Conservation (phyloP, 352 stramenopile genomes). For the Blastocystis sp. region DNA sequence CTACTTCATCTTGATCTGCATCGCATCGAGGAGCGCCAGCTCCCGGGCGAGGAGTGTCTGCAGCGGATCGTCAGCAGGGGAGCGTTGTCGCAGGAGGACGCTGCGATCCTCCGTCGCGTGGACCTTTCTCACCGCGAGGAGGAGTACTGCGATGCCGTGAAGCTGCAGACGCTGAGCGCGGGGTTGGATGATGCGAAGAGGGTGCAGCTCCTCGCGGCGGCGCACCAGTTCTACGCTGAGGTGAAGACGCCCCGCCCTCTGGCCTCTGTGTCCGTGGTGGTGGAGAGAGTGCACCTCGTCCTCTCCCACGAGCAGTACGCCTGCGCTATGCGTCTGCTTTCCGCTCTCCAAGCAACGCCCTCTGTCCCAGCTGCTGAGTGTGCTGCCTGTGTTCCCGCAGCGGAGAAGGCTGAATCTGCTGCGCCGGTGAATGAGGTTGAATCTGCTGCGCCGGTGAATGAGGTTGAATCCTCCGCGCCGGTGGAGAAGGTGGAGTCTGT, state of each 20-base stretch:
- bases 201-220: not conserved
- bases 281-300: slow-evolving; percentile 46
- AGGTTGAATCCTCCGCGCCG: too few relatives aligned
- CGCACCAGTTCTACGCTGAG: not conserved
- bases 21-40: too few relatives aligned
- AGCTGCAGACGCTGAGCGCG: not conserved
- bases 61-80: not conserved
- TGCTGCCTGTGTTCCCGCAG: not conserved
- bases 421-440: not conserved
- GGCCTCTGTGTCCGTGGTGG: not conserved
- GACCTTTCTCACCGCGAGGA: not conserved
- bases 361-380: not conserved
- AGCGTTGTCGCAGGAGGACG: not conserved
- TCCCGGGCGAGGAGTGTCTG: too few relatives aligned
- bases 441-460: not conserved
- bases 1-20: too few relatives aligned
- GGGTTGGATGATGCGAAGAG: not conserved
- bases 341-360: slow-evolving; percentile 23
- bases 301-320: slow-evolving; percentile 55
- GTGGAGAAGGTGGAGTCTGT: too few relatives aligned
- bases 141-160: not conserved
- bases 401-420: not conserved
- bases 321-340: slow-evolving; percentile 11
- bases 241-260: slow-evolving; percentile 16
- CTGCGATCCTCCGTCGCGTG: not conserved